These are phyloP conservation scores for Dictyostelium gargantuum DNA, from an alignment of 208 protist genomes.

Conservation along the genomic window DNA sequence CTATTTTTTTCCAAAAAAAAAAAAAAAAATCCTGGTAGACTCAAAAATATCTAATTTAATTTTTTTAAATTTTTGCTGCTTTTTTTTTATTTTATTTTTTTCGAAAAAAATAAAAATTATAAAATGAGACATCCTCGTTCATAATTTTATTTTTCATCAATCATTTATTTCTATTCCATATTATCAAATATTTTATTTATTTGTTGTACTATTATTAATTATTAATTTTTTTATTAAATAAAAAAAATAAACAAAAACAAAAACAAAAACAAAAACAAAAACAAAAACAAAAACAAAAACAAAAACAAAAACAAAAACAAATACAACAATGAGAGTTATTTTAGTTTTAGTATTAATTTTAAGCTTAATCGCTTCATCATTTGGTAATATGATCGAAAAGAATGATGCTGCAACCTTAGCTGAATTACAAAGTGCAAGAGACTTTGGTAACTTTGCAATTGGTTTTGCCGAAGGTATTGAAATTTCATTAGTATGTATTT, in stretches of 20 bases:
- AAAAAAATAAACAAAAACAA: background rate
- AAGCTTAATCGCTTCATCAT: background rate
- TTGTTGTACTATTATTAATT: too few relatives aligned
- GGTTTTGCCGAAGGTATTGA: conserved; percentile 30
- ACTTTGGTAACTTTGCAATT: background rate
- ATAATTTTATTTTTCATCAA: too few relatives aligned
- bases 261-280: background rate
- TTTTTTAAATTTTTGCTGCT: too few relatives aligned
- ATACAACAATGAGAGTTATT: background rate
- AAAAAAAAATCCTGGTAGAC: too few relatives aligned
- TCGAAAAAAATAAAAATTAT: too few relatives aligned
- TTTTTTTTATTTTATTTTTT: too few relatives aligned
- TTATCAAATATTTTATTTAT: too few relatives aligned
- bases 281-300: background rate
- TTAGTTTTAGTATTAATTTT: background rate
- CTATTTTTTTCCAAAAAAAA: too few relatives aligned
- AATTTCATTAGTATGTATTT: background rate
- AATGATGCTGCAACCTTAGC: background rate
- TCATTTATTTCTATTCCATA: too few relatives aligned
- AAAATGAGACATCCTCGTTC: too few relatives aligned
- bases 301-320: background rate
- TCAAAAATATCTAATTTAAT: too few relatives aligned
- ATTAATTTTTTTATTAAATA: too few relatives aligned
- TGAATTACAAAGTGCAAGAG: background rate
- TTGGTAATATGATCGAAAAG: background rate